Percentiles rank a stretch among this genome's conserved stretches.
Evolutionary conservation across 345 rosid species (phyloP).

Genomic region (Gossypium ekmanianum): DNA sequence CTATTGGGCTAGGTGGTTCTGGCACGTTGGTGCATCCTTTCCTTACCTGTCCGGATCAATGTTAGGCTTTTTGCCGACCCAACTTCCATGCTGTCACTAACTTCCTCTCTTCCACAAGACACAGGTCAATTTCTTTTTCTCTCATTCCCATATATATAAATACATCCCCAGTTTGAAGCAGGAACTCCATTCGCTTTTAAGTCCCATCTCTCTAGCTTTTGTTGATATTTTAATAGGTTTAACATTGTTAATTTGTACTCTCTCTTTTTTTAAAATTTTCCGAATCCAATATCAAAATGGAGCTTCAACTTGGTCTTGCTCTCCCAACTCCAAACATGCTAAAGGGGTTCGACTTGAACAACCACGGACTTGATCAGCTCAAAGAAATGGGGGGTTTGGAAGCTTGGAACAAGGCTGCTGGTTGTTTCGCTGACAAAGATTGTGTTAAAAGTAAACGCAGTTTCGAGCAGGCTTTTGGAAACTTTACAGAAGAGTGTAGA

Average conservation of each 20-base stretch:
- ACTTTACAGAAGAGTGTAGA: constrained; percentile 3
- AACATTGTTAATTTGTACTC: not conserved
- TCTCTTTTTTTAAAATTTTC: not conserved
- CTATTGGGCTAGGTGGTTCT: constrained; percentile 21
- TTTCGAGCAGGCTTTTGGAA: constrained; percentile 29
- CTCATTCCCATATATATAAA: not conserved
- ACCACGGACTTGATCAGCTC: not conserved
- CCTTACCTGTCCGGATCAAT: constrained; percentile 46
- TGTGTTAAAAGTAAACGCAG: constrained; percentile 29
- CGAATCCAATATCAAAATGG: constrained; percentile 33
- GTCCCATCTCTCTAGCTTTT: not conserved
- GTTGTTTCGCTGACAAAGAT: not conserved
- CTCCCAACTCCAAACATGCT: constrained; percentile 26
- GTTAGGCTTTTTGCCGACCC: constrained; percentile 66
- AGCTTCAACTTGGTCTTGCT: constrained; percentile 48
- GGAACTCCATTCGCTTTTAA: constrained; percentile 14
- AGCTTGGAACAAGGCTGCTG: not conserved
- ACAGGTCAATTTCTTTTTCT: constrained; percentile 18
- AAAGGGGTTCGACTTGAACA: constrained; percentile 24
- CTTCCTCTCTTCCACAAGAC: constrained; percentile 29
- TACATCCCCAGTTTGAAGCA: constrained; percentile 2
- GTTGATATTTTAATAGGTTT: not conserved
- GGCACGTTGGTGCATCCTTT: constrained; percentile 30
- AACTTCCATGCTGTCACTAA: constrained; percentile 44
- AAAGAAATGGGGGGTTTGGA: constrained; percentile 14